phyloP scores from a whole-genome alignment of 106 monocot species.

The Dendrobium officinale region DNA sequence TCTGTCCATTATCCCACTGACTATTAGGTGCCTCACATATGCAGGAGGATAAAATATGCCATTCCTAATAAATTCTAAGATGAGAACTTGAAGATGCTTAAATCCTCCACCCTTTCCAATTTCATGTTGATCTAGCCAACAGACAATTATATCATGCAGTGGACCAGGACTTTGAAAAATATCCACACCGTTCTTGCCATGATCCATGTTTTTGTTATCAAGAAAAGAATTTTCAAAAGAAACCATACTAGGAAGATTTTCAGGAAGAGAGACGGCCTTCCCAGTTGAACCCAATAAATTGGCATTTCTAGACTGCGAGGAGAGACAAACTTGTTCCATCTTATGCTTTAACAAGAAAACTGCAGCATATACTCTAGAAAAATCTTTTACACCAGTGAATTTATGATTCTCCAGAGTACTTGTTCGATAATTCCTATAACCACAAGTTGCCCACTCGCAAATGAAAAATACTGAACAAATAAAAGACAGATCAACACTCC shows the following conservation, averaged over 20 bases:
- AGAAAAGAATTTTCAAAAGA: slow-evolving; percentile 23
- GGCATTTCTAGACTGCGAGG: slow-evolving; percentile 17
- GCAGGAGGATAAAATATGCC: slow-evolving; percentile 89
- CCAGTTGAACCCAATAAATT: slow-evolving; percentile 12
- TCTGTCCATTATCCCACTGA: slow-evolving; percentile 85
- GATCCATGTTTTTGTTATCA: slow-evolving; percentile 22
- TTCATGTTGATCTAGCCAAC: slow-evolving; percentile 97
- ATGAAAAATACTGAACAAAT: slow-evolving; percentile 84
- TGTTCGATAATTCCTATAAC: slow-evolving; percentile 72
- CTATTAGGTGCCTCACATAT: slow-evolving; percentile 91
- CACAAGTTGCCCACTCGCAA: slow-evolving; percentile 98
- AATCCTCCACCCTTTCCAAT: slow-evolving; percentile 57
- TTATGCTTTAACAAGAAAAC: slow-evolving; percentile 72
- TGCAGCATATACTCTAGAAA: slow-evolving; percentile 72
- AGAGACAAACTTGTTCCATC: slow-evolving; percentile 42
- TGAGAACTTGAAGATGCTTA: slow-evolving; percentile 57
- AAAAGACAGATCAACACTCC: slow-evolving; percentile 42
- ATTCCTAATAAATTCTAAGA: slow-evolving; percentile 71
- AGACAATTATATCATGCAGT: slow-evolving; percentile 89
- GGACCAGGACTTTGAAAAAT: slow-evolving; percentile 74
- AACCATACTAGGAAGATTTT: slow-evolving; percentile 26
- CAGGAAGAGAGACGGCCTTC: slow-evolving; percentile 29
- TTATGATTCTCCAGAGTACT: slow-evolving; percentile 33
- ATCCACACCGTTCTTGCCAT: slow-evolving; percentile 28
- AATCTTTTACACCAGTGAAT: slow-evolving; percentile 73